These are phyloP conservation scores for Tephrocybe sp. DNA, from an alignment of 768 basidiomycete genomes.

Conservation along the genomic window DNA sequence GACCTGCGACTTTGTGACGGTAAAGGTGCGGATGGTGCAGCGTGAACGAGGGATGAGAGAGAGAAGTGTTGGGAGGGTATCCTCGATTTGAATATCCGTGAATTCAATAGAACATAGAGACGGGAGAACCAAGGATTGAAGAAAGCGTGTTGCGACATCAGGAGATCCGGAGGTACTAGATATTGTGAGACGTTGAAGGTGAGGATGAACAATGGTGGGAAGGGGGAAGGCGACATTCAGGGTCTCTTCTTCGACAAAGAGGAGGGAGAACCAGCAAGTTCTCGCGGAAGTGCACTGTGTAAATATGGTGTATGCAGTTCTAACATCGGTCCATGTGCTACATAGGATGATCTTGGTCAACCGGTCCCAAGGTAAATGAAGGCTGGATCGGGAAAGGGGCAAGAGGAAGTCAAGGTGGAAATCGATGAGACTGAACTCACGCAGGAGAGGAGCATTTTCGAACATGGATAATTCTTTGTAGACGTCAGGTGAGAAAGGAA, in stretches of 20 bases:
- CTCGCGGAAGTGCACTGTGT: not conserved
- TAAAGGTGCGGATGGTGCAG: not conserved
- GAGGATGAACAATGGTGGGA: not conserved
- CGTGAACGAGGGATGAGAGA: conserved; percentile 6
- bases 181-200: not conserved
- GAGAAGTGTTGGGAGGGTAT: not conserved
- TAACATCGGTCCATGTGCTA: not conserved
- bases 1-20: not conserved
- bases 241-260: not conserved
- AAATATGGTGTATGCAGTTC: not conserved
- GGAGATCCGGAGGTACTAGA: conserved; percentile 1
- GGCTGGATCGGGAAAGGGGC: not conserved
- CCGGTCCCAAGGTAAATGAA: not conserved
- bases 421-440: not conserved
- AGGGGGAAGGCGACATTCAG: not conserved
- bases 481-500: not conserved
- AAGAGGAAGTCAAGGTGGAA: not conserved
- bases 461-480: not conserved
- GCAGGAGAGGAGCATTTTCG: not conserved
- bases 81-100: not conserved
- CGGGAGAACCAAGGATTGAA: not conserved
- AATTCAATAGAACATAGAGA: not conserved
- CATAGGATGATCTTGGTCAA: not conserved
- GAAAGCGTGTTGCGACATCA: not conserved
- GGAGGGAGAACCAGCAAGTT: not conserved